Evolutionary conservation across 2,329 filamentous ascomycete genomes (phyloP), one percentile per base, ranked within the genome.

Genomic region (Tolypocladium guangdongense): DNA sequence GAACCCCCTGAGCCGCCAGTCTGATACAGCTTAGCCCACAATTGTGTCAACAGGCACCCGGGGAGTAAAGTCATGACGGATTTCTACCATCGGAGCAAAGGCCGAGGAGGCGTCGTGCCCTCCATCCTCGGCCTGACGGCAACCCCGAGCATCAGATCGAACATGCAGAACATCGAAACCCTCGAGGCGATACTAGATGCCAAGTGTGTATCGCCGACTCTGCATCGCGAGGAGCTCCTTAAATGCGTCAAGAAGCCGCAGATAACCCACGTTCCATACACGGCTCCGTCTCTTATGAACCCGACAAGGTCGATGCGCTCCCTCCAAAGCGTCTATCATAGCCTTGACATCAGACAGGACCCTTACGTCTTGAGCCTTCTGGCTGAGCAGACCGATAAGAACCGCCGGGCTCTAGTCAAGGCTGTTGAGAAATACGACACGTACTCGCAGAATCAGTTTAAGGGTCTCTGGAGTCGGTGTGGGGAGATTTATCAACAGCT

Each of bases 81-180:
- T 33, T 85, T 87, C 59, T 95, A 95, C 61, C 79, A 82, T 56
- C 70, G 73, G 32, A 67, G 64, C 20, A 75, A 74, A 50, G 57
- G 52, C 0, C 57, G 53, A 2, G 74, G 73, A 0, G 55, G 65
- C 0, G 49, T 61, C 0, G 66, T 81, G 1, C 90, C 90, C 0
- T 74, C 76, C 22, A 84, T 96, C 32, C 72, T 96, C 6, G 90
- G 90, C 0, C 73, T 96, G 27, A 91, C 86, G 7, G 90, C 90
- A 1, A 95, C 87, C 56, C 90, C 90, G 0, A 78, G 88, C 4
- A 82, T 86, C 58, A 80, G 75, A 53, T 81, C 78, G 1, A 77
- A 77, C 18, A 65, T 76, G 1, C 68, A 72, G 1, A 77, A 77
- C 37, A 72, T 92, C 16, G 70, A 78, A 66, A 64, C 67, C 5